Conservation (phyloP, 2,329 filamentous ascomycete genomes). For the Exserohilum turcica region DNA sequence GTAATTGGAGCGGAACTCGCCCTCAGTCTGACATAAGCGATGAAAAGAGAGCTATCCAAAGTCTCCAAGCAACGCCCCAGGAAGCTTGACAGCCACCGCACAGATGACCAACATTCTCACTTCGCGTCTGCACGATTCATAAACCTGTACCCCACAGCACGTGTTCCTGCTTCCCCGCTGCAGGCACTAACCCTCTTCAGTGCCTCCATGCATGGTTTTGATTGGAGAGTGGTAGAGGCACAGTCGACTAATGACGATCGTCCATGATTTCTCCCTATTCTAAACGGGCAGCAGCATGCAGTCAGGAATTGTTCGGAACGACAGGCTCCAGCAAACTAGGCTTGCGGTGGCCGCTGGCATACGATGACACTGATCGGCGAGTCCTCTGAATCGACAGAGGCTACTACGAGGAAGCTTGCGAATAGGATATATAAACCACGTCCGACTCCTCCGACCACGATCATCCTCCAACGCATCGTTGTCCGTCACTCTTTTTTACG, state of each 20-base stretch:
- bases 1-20: not conserved
- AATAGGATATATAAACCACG: conserved; percentile 9
- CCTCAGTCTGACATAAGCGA: not conserved
- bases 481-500: conserved; percentile 3
- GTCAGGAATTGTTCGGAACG: not conserved
- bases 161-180: not conserved
- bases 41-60: not conserved
- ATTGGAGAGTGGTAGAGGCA: not conserved
- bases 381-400: not conserved
- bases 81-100: conserved; percentile 6
- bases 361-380: conserved; percentile 4
- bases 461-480: conserved; percentile 8
- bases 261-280: not conserved
- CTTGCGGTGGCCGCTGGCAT: not conserved
- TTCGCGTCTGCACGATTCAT: not conserved
- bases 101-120: not conserved
- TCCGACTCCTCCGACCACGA: not conserved
- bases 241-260: conserved; percentile 4
- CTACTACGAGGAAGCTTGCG: not conserved
- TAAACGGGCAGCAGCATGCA: not conserved
- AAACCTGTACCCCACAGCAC: conserved; percentile 2
- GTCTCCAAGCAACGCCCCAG: not conserved
- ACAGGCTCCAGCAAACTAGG: not conserved
- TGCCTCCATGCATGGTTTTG: not conserved
- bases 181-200: conserved; percentile 1